Evolutionary conservation across 1,284 basidiomycete genomes (phyloP), one percentile per base, ranked within the genome.

Genomic region (Cutaneotrichosporon dermatis): DNA sequence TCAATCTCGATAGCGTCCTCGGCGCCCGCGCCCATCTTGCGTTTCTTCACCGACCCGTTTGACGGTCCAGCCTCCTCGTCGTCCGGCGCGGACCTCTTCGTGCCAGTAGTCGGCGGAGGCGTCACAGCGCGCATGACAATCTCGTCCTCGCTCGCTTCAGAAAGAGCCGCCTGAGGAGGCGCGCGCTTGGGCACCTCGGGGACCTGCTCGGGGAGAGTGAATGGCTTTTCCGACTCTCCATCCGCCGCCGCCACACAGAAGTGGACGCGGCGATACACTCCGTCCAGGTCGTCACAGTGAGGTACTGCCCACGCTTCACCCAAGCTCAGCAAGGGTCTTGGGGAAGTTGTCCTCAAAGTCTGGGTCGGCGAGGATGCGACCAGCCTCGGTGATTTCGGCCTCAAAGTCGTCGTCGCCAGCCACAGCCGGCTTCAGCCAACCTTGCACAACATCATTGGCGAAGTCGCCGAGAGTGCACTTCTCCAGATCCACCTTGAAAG

Each of bases 351-450:
- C 75, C 13, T 76, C 72, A 51, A 72, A 74, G 59, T 79, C 77
- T 5, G 74, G 74, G 63, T 77, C 75, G 3, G 73, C 72, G 34
- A 79, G 60, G 33, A 77, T 57, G 48, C 76, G 83, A 65, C 87
- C 86, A 49, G 89, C 92, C 75, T 97, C 91, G 68, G 88, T 91
- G 25, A 94, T 86, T 62, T 84, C 87, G 9, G 55, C 79, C 37
- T 73, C 77, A 6, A 70, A 72, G 35, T 74, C 78, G 81, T 89
- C 93, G 69, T 96, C 93, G 5, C 89, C 89, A 70, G 76, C 46
- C 89, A 69, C 6, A 45, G 55, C 15, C 43, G 58, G 58, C 3
- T 57, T 59, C 11, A 76, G 59, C 74, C 75, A 77, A 0, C 57
- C 65, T 33, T 69, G 64, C 6, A 79, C 76, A 3, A 91, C 75